Base-by-base conservation (phyloP, 257 asterid species). In the Orobanche coerulescens region DNA sequence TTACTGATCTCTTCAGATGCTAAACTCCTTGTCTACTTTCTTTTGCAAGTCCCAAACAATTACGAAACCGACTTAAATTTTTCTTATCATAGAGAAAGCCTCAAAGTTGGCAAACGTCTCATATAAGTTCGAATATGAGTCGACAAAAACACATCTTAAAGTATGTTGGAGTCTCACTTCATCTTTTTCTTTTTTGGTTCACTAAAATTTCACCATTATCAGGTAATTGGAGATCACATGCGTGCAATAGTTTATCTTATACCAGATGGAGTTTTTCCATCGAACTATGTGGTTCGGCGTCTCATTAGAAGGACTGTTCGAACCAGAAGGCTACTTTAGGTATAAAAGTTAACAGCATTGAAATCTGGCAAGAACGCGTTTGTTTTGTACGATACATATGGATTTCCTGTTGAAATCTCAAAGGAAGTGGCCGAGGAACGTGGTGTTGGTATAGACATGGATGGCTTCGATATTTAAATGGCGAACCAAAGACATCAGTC, bases 161-260 rank as follows among this genome's bases (percentile, higher is more conserved):
- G 98, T 91, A 76, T 0, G 78, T 39, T 37, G 9, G 24, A 62
- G 68, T 68, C 19, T 54, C 6, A 10, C 58, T 24, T 58, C 42
- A 58, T n/a, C 19, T 15, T 9, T 3, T 65, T 49, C 54, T 57
- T 68, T 60, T 42, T 61, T 58, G 42, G 58, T 71, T 40, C 23
- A 12, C 68, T 22, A 37, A 39, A 50, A 51, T 48, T 7, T 25
- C 40, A 23, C 33, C n/a, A 5, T 20, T 18, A 46, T 57, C 90
- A 91, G 98, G 79, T 88, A 66, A 81, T 91, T 20, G 98, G 98
- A 66, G 98, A 91, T 65, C 98, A 91, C 81, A 76, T 85, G 88
- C 96, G 98, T 39, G 98, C 98, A 14, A 68, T 85, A 69, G 95
- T 91, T 54, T 91, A 83, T 82, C 95, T 91, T 62, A 76, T 91